These are phyloP conservation scores for Monosporascus sp. DNA, from an alignment of 2,329 filamentous ascomycete genomes.

Conservation along the genomic window DNA sequence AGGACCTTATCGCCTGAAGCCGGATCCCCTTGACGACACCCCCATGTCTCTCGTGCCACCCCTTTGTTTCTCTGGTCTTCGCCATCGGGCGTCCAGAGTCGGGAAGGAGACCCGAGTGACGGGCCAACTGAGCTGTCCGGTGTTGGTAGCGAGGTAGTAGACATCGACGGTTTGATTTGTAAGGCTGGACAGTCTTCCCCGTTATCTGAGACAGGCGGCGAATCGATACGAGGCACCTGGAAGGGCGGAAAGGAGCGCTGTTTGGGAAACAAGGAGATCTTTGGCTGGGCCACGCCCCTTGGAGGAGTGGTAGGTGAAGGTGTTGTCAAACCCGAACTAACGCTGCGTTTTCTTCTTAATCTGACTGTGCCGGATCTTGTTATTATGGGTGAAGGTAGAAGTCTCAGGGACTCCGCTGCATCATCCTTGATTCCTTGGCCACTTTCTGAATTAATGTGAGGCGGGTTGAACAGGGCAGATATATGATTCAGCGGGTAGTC, in stretches of 20 bases:
- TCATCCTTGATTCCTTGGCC: constrained; percentile 2
- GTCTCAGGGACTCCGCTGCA: constrained; percentile 6
- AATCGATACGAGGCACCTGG: constrained; percentile 7
- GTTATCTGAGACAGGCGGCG: constrained; percentile 14
- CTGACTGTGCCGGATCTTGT: not conserved
- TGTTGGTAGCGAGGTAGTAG: constrained; percentile 9
- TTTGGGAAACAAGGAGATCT: constrained; percentile 10
- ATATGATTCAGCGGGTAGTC: constrained; percentile 25
- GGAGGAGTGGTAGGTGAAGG: not conserved
- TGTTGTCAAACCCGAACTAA: not conserved
- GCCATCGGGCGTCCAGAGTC: not conserved
- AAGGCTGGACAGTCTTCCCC: constrained; percentile 8
- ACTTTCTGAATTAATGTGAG: constrained; percentile 14
- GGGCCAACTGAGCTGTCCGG: constrained; percentile 6
- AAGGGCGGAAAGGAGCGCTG: constrained; percentile 6
- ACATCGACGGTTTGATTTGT: constrained; percentile 9
- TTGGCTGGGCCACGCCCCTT: constrained; percentile 4
- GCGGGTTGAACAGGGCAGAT: constrained; percentile 22
- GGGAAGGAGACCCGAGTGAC: constrained; percentile 3
- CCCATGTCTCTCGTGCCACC: constrained; percentile 20
- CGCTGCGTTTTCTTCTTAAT: not conserved
- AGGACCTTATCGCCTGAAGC: not conserved
- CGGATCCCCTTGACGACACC: constrained; percentile 16
- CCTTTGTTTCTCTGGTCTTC: not conserved
- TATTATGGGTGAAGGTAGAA: constrained; percentile 18